Evolutionary conservation across 2,329 filamentous ascomycete species (phyloP).

Genomic region (Botryotinia calthae): DNA sequence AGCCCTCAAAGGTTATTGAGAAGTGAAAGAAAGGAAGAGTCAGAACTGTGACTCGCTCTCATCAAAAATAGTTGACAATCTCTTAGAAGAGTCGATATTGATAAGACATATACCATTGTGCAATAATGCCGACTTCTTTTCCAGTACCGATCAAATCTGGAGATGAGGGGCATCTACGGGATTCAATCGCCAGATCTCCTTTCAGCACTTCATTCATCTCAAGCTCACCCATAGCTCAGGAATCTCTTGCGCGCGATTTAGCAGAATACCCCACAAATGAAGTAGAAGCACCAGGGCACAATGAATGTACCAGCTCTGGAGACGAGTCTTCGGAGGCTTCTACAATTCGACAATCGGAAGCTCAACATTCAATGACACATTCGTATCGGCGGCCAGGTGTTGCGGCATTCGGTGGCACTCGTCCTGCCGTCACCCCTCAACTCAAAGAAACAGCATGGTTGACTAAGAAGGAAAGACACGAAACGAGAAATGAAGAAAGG

Average conservation of each 20-base stretch:
- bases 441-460: conserved; percentile 46
- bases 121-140: conserved; percentile 36
- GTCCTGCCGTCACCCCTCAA: conserved; percentile 65
- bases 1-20: neutral
- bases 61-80: neutral
- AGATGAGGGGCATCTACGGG: conserved; percentile 19
- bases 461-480: conserved; percentile 54
- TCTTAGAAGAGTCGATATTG: neutral
- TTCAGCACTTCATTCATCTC: conserved; percentile 50
- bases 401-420: conserved; percentile 68
- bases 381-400: conserved; percentile 76
- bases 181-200: conserved; percentile 37
- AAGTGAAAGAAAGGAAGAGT: neutral
- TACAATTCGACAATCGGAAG: conserved; percentile 38
- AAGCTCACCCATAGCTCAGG: conserved; percentile 64
- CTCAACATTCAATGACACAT: conserved; percentile 52
- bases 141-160: conserved; percentile 29
- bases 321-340: conserved; percentile 38
- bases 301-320: conserved; percentile 43
- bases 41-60: neutral
- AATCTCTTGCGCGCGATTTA: conserved; percentile 63
- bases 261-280: conserved; percentile 62
- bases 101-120: neutral
- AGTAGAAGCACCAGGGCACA: conserved; percentile 42
- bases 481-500: conserved; percentile 56